Percentiles rank a stretch among this genome's conserved stretches.
These are phyloP conservation scores for Insectozyma bohioensis DNA, from an alignment of 1,139 yeast genomes.

Conservation along the genomic window DNA sequence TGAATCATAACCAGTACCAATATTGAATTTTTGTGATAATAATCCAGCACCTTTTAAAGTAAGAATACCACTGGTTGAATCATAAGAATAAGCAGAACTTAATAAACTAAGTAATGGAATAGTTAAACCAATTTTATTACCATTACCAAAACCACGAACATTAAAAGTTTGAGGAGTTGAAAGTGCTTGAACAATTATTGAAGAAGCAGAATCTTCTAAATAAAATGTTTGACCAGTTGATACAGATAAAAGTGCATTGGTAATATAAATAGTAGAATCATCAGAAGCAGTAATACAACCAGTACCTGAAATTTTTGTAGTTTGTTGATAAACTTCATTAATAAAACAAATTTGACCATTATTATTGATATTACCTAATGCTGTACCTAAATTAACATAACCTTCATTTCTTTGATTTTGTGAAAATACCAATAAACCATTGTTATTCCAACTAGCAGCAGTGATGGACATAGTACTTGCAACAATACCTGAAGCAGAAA, in stretches of 20 bases:
- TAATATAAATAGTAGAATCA: slow-evolving; percentile 20
- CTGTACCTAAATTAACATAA: slow-evolving; percentile 21
- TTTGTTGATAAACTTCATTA: slow-evolving; percentile 24
- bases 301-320: slow-evolving; percentile 24
- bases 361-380: slow-evolving; percentile 21
- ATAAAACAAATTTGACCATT: slow-evolving; percentile 32
- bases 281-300: slow-evolving; percentile 29
- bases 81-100: slow-evolving; percentile 13
- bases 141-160: slow-evolving; percentile 30
- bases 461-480: slow-evolving; percentile 22
- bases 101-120: slow-evolving; percentile 2
- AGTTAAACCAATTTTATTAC: slow-evolving; percentile 9
- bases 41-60: slow-evolving; percentile 14
- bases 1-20: slow-evolving; percentile 23
- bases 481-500: slow-evolving; percentile 24
- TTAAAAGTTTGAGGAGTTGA: slow-evolving; percentile 21
- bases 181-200: slow-evolving; percentile 20
- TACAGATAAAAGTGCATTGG: slow-evolving; percentile 18
- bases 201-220: slow-evolving; percentile 19
- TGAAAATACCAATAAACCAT: slow-evolving; percentile 26
- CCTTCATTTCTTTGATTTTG: slow-evolving; percentile 22
- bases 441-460: slow-evolving; percentile 24
- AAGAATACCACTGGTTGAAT: slow-evolving; percentile 21
- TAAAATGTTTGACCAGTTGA: slow-evolving; percentile 23
- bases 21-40: slow-evolving; percentile 18